phyloP scores from a whole-genome alignment of 192 early-diverging fungal genomes.

The Coemansia sp. region DNA sequence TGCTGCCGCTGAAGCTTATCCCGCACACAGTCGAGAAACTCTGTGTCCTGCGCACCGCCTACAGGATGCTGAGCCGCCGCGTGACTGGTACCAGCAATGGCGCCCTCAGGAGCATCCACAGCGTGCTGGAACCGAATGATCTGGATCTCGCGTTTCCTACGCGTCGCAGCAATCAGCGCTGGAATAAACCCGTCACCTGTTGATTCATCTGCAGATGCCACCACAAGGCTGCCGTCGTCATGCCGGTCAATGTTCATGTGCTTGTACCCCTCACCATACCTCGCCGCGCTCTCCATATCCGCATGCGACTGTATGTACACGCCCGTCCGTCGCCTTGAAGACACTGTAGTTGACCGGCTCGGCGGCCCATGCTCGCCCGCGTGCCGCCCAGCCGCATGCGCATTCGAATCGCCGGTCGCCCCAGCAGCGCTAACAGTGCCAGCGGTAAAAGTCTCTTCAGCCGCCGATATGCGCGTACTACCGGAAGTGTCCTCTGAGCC shows the following conservation, averaged over 20 bases:
- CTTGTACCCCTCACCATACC: conserved; percentile 50
- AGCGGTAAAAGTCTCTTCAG: background rate
- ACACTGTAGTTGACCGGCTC: conserved; percentile 15
- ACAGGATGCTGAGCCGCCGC: conserved; percentile 1
- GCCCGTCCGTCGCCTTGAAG: conserved; percentile 10
- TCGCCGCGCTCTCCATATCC: conserved; percentile 34
- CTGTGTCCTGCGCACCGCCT: conserved; percentile 5
- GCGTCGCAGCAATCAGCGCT: conserved; percentile 37
- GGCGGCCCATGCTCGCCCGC: conserved; percentile 10
- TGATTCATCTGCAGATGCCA: conserved; percentile 17
- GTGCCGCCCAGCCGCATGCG: too few relatives aligned
- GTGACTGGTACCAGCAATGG: conserved; percentile 13
- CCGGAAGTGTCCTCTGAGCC: background rate
- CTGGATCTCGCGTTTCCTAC: conserved; percentile 52
- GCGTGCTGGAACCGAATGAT: conserved; percentile 39
- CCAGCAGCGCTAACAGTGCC: background rate
- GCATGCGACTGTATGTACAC: conserved; percentile 43
- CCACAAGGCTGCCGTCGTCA: conserved; percentile 41
- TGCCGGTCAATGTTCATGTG: conserved; percentile 38
- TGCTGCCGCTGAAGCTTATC: conserved; percentile 10
- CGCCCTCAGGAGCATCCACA: conserved; percentile 35
- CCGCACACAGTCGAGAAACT: conserved; percentile 20
- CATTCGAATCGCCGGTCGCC: background rate
- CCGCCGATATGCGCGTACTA: background rate
- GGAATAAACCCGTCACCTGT: conserved; percentile 38